A percentile compares a stretch with the other conserved stretches of the same genome.
Conservation (phyloP, 306 rosid species). For the Arachis stenosperma region DNA sequence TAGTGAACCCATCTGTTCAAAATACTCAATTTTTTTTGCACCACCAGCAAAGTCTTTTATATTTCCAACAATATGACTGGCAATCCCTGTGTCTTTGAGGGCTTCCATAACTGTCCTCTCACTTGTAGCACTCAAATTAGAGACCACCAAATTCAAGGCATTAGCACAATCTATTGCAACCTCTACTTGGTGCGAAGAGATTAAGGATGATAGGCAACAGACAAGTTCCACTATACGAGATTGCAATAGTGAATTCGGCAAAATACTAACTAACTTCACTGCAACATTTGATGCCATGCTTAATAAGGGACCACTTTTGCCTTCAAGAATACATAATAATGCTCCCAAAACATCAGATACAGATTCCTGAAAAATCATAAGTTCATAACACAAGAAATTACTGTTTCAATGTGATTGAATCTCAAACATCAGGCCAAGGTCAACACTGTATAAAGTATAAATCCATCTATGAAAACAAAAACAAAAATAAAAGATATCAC, state of each 20-base stretch:
- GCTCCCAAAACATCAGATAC: conserved; percentile 65
- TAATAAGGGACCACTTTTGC: conserved; percentile 50
- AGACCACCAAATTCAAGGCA: conserved; percentile 64
- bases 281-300: conserved; percentile 62
- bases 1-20: conserved; percentile 68
- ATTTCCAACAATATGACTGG: conserved; percentile 48
- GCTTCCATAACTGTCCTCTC: conserved; percentile 67
- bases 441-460: neutral
- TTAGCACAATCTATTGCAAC: conserved; percentile 60
- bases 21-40: conserved; percentile 50
- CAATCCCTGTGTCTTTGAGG: conserved; percentile 52
- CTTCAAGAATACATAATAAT: conserved; percentile 75
- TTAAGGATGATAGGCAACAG: conserved; percentile 61
- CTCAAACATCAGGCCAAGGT: neutral
- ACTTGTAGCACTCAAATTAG: conserved; percentile 55
- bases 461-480: neutral
- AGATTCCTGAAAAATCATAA: conserved; percentile 62
- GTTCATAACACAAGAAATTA: neutral
- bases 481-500: too few species aligned
- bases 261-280: conserved; percentile 57
- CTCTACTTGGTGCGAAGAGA: conserved; percentile 60
- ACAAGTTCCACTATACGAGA: conserved; percentile 64
- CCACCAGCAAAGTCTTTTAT: conserved; percentile 48
- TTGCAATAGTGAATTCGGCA: conserved; percentile 59
- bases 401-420: conserved; percentile 26